Conservation (phyloP, 1,139 yeast species). For the Magnusiomyces magnusii region DNA sequence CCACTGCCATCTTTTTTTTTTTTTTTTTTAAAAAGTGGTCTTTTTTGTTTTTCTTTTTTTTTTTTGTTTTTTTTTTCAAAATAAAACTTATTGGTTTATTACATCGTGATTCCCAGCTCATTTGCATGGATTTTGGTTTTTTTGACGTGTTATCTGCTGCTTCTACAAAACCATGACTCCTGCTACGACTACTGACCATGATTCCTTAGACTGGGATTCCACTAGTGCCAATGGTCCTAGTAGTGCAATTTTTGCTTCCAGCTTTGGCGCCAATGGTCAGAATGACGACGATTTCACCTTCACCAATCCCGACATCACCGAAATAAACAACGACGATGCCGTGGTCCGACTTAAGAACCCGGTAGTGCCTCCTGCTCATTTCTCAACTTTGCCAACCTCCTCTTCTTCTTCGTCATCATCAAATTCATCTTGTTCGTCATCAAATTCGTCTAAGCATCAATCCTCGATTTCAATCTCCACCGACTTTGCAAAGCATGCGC, state of each 20-base stretch:
- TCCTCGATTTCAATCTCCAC: not conserved
- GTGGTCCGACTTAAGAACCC: not conserved
- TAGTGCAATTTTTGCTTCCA: not conserved
- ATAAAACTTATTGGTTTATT: too few relatives aligned
- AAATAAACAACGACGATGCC: not conserved
- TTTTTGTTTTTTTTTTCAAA: too few relatives aligned
- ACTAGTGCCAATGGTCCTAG: too few relatives aligned
- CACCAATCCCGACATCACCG: not conserved
- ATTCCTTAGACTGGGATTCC: not conserved
- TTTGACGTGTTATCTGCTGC: not conserved
- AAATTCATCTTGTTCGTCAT: too few relatives aligned
- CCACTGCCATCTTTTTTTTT: too few relatives aligned
- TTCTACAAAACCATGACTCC: too few relatives aligned
- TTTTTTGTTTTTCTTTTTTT: not conserved
- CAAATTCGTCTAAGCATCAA: not conserved
- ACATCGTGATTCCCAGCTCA: too few relatives aligned
- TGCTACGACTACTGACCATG: too few relatives aligned
- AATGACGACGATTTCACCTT: not conserved
- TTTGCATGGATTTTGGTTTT: too few relatives aligned
- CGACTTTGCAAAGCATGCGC: not conserved
- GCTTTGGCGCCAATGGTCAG: not conserved
- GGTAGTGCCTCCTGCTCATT: not conserved
- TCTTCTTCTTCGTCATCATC: not conserved
- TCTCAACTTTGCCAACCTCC: not conserved
- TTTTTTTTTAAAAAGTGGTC: too few relatives aligned